Evolutionary conservation across 345 rosid species (phyloP), one percentile per base, ranked within the genome.

Genomic region (Microthlaspi erraticum): DNA sequence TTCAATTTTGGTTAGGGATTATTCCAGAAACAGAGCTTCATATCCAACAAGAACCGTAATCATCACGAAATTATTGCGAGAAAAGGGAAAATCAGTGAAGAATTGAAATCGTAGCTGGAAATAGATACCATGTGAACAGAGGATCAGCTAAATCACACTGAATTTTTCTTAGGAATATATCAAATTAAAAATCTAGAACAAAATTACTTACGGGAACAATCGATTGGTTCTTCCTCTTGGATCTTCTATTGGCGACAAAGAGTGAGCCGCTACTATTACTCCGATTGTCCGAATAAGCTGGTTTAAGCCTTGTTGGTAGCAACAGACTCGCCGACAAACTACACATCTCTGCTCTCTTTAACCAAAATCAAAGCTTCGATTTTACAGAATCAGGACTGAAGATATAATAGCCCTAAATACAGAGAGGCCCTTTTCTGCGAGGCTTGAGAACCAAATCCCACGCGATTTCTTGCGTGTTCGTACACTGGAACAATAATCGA

Each of bases 121-220:
- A 5, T 38, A 60, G 34, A 12, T 38, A 19, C 36, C n/a, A 8
- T 12, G 6, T 7, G 17, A 34, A n/a, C 8, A 48, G 8, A 18
- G 12, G 6, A 64, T 36, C 34, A 64, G 68, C 56, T 48, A 13
- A 14, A 64, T 49, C 45, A 64, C 46, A 48, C 54, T 32, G 8
- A 19, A 45, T 1, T 7, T 31, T 45, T 3, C n/a, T 17, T 9
- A 11, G 10, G 8, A 18, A 46, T 13, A 46, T 10, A 32, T 7
- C 8, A 8, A 20, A 17, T 4, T 32, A 10, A 34, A 23, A 17
- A 5, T 9, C 11, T 31, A 32, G 13, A 42, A 29, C 0, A 42
- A 31, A 1, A 64, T 11, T 26, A 13, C 81, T 84, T 79, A 93
- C 98, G 33, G 98, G 97, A 63, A 70, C 60, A 60, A 77, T 7